Base-by-base conservation (phyloP, 2,329 filamentous ascomycete species). In the Verticillium isaacii region DNA sequence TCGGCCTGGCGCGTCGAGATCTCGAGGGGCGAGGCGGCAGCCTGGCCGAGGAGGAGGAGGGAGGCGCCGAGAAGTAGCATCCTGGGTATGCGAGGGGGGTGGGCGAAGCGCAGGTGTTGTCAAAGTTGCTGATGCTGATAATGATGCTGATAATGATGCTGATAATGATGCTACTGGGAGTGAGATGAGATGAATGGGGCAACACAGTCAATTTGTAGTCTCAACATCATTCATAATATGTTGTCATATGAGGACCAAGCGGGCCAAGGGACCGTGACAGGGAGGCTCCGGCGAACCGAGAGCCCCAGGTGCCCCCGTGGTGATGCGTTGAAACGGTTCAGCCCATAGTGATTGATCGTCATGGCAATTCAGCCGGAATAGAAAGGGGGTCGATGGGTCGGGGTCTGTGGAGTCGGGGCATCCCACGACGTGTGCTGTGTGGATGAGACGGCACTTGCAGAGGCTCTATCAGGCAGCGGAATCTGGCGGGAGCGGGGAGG, bases 11-110 rank as follows among this genome's bases (percentile, higher is more conserved):
- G 55, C 11, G 55, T 15, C 25, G 29, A n/a, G 29, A 57, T 12
- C 7, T 57, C 55, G 11, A 37, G 4, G 25, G 55, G 55, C 9
- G 55, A 57, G 55, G 55, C 55, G 45, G 45, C 45, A 5, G 45
- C 45, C n/a, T 63, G 63, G 57, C 63, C 57, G 52, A 57, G 4
- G 11, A 64, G 56, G 5, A 63, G 34, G 11, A 57, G 41, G 14
- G 61, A 58, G 32, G 39, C 63, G 11, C 57, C 23, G 45, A 61
- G 45, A 41, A 59, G 57, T 23, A 55, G 37, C 63, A 64, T 64
- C 14, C 37, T 61, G 59, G 19, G 4, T 52, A 3, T 23, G 45
- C 3, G 45, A 11, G n/a, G 19, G 19, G 19, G 12, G 19, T 2
- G 3, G 9, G 2, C 19, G 29, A 29, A 29, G 29, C 29, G 5